A percentile compares a stretch with the other conserved stretches of the same genome.
Conservation (phyloP, 2,329 filamentous ascomycete genomes). For the Blumeria graminis region DNA sequence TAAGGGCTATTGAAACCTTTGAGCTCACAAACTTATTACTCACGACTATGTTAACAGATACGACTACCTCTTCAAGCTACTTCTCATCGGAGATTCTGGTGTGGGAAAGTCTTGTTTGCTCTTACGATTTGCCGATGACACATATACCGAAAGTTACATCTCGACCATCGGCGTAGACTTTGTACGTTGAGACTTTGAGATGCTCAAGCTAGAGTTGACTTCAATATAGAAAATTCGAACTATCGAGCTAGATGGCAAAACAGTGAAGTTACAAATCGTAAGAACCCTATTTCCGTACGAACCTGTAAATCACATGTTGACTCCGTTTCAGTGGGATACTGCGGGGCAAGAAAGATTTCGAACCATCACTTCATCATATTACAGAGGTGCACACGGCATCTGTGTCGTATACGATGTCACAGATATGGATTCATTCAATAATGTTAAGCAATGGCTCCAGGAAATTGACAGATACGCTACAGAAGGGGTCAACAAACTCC, state of each 20-base stretch:
- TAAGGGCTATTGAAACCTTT: constrained; percentile 1
- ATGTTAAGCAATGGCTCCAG: constrained; percentile 99
- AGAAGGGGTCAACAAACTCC: constrained; percentile 96
- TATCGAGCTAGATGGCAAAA: constrained; percentile 98
- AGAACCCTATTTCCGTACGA: constrained; percentile 16
- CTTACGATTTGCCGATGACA: constrained; percentile 93
- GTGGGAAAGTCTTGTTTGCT: constrained; percentile 99
- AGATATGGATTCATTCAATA: constrained; percentile 99
- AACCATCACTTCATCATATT: constrained; percentile 98
- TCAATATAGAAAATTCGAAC: constrained; percentile 81
- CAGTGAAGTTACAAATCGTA: constrained; percentile 98
- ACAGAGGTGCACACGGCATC: constrained; percentile 95
- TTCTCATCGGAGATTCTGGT: constrained; percentile 99
- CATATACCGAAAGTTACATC: constrained; percentile 99
- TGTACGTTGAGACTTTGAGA: constrained; percentile 27
- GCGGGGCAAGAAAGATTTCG: constrained; percentile 98
- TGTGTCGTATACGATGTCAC: constrained; percentile 99
- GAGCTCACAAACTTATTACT: constrained; percentile 6
- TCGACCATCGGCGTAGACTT: constrained; percentile 99
- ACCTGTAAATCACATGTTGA: not conserved
- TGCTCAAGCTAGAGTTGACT: constrained; percentile 13
- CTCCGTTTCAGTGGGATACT: constrained; percentile 64
- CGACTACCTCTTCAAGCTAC: constrained; percentile 99
- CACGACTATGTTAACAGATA: constrained; percentile 39
- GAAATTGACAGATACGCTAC: constrained; percentile 98